A percentile compares a stretch with the other conserved stretches of the same genome.
phyloP scores from a whole-genome alignment of 306 rosid species.

The Cucurbita argyrosperma region DNA sequence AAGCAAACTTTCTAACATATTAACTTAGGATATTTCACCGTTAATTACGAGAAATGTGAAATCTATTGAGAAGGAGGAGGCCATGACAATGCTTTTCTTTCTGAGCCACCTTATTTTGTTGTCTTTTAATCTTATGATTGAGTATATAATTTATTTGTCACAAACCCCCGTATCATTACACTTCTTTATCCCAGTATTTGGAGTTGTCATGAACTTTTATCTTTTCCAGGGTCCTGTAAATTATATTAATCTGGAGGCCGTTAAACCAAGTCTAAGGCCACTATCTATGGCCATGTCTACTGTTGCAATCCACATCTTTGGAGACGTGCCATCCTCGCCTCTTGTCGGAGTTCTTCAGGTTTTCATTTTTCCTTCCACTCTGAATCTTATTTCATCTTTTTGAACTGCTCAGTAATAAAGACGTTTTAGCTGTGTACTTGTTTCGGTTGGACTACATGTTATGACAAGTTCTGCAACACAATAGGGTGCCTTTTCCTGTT shows the following conservation, averaged over 20 bases:
- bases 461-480: background rate
- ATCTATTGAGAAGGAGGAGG: background rate
- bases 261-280: constrained; percentile 72
- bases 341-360: constrained; percentile 84
- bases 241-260: constrained; percentile 50
- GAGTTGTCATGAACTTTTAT: constrained; percentile 3
- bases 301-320: constrained; percentile 69
- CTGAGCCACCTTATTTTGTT: background rate
- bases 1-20: background rate
- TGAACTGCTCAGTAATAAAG: background rate
- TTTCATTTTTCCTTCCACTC: background rate
- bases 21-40: background rate
- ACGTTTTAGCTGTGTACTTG: background rate
- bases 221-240: constrained; percentile 69
- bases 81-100: background rate
- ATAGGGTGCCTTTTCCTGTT: background rate
- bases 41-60: background rate
- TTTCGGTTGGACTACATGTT: background rate
- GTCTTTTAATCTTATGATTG: background rate
- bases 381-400: background rate
- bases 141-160: background rate
- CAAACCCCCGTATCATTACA: background rate
- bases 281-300: constrained; percentile 73
- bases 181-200: background rate
- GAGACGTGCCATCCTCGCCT: constrained; percentile 87